Evolutionary conservation across 2,329 filamentous ascomycete species (phyloP).

Genomic region (Didymella glomerata): DNA sequence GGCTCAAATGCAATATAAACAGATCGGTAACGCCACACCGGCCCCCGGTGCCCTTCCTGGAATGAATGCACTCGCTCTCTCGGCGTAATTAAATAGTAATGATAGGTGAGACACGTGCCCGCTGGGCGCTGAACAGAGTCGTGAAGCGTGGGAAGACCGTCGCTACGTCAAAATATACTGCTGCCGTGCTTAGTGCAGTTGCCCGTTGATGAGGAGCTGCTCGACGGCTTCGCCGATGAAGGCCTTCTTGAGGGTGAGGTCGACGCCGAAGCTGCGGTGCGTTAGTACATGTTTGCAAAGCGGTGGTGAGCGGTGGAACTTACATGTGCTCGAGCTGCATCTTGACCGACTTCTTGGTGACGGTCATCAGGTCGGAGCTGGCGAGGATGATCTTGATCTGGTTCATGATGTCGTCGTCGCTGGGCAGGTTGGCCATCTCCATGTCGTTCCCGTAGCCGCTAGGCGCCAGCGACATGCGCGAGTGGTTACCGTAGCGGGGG

Average conservation of each 20-base stretch:
- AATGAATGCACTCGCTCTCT: background rate
- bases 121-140: constrained; percentile 19
- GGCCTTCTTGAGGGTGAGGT: constrained; percentile 84
- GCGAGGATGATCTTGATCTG: constrained; percentile 95
- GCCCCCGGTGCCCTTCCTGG: background rate
- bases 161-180: constrained; percentile 5
- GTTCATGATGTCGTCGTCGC: constrained; percentile 86
- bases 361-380: constrained; percentile 93
- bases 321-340: constrained; percentile 82
- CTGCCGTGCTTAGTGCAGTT: constrained; percentile 14
- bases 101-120: constrained; percentile 22
- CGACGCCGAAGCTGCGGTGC: constrained; percentile 72
- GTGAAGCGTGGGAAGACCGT: constrained; percentile 22
- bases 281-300: constrained; percentile 27
- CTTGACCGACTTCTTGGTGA: constrained; percentile 99
- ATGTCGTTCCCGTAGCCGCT: constrained; percentile 59
- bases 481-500: constrained; percentile 57
- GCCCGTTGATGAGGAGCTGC: constrained; percentile 26
- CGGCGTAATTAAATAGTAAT: constrained; percentile 19
- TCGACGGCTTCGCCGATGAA: constrained; percentile 71
- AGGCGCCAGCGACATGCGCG: constrained; percentile 67
- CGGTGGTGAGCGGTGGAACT: constrained; percentile 16
- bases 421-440: constrained; percentile 81
- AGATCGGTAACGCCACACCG: background rate
- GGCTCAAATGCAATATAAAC: background rate